Percentiles rank a stretch among this genome's conserved stretches.
These are phyloP conservation scores for Phialemoniopsis sp. DNA, from an alignment of 2,329 filamentous ascomycete genomes.

Conservation along the genomic window DNA sequence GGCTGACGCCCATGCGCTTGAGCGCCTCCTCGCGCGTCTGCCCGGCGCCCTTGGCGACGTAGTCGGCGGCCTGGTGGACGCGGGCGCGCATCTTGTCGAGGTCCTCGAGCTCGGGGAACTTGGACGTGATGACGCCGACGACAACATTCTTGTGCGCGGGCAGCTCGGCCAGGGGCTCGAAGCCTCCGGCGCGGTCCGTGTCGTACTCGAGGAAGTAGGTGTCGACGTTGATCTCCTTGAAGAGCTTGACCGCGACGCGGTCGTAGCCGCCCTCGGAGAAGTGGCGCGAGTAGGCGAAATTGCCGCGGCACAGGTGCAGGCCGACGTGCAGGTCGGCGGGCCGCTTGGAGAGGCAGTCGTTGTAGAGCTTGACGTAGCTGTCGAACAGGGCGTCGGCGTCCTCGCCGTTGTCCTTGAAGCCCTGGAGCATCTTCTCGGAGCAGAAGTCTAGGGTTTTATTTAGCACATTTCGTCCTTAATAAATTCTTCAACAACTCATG, in stretches of 20 bases:
- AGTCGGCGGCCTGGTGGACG: slow-evolving; percentile 55
- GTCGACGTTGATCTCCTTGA: slow-evolving; percentile 44
- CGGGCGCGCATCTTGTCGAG: slow-evolving; percentile 47
- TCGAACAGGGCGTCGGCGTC: slow-evolving; percentile 63
- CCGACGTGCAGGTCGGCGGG: slow-evolving; percentile 66
- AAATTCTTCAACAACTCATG: too few species aligned
- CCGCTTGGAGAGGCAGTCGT: slow-evolving; percentile 59
- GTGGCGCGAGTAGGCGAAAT: slow-evolving; percentile 59
- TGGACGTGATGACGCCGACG: slow-evolving; percentile 45
- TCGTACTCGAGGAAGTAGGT: slow-evolving; percentile 53
- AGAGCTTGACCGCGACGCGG: slow-evolving; percentile 56
- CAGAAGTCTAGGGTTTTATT: too few species aligned
- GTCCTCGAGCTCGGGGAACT: slow-evolving; percentile 32
- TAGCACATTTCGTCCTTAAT: too few species aligned
- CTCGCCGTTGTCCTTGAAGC: slow-evolving; percentile 52
- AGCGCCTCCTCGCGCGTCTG: slow-evolving; percentile 60
- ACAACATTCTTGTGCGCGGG: slow-evolving; percentile 58
- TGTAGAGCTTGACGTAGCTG: slow-evolving; percentile 69
- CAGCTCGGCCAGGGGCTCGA: slow-evolving; percentile 57
- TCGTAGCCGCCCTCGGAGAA: slow-evolving; percentile 63
- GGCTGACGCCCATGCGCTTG: slow-evolving; percentile 61
- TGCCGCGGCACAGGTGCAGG: slow-evolving; percentile 61
- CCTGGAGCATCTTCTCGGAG: slow-evolving; percentile 61
- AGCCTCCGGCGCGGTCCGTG: slow-evolving; percentile 52
- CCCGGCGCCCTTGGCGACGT: slow-evolving; percentile 61